Base-by-base conservation (phyloP, 2,329 filamentous ascomycete genomes). In the Coniochaeta sp. region DNA sequence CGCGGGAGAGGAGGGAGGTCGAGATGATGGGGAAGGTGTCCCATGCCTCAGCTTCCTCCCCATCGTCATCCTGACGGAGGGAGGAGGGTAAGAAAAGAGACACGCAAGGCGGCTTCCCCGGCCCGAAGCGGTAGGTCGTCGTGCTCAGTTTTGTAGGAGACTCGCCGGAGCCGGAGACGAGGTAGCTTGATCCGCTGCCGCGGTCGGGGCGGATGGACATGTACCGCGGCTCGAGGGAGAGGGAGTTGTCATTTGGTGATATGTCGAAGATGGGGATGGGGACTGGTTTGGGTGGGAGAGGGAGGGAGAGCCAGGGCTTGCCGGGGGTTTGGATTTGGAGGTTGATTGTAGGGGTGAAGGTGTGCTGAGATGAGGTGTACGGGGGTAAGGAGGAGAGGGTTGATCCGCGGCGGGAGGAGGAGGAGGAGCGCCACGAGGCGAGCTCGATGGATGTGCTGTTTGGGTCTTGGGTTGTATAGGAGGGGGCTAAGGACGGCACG, bases 91-190 rank as follows among this genome's bases (percentile, higher is more conserved):
- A 20, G 32, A 60, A 56, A n/a, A 71, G 54, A 2, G 61, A 58
- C 22, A 85, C 64, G 40, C 71, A 63, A 3, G 81, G 81, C 6
- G 76, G 71, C 2, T 71, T 70, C 35, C 70, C 71, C 1, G 79
- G 79, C 0, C 81, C 81, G 58, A 77, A 82, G 56, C 73, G 75
- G 64, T 84, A 84, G 3, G 70, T 73, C 0, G 81, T 84, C 1
- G 63, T 68, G 55, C 71, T 75, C n/a, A 81, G 58, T 5, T 72
- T 63, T 12, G 55, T 9, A n/a, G n/a, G n/a, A n/a, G n/a, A n/a
- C 16, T 45, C 50, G n/a, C 60, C 60, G 1, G 10, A 3, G 20
- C 68, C 71, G 31, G 75, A 64, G 4, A 77, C 63, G 47, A 82
- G 72, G 55, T 71, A 70, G 54, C 77, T 72, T 30, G 67, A 72